A percentile compares a stretch with the other conserved stretches of the same genome.
phyloP scores from a whole-genome alignment of 768 basidiomycete genomes.

The Amyloporia xantha region DNA sequence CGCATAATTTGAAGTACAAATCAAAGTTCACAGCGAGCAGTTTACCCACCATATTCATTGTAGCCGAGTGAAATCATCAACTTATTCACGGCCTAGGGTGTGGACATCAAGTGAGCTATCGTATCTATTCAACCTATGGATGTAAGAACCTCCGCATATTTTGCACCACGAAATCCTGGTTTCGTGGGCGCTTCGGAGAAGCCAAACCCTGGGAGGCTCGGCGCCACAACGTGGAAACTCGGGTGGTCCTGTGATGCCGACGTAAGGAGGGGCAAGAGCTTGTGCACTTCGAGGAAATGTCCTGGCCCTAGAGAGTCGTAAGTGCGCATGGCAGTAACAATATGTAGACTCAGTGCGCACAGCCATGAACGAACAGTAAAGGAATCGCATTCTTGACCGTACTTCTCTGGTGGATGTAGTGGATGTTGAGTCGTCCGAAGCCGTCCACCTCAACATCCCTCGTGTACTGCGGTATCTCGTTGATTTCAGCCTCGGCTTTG shows the following conservation, averaged over 20 bases:
- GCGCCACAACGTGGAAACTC: conserved; percentile 24
- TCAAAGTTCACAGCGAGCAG: background rate
- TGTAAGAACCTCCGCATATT: conserved; percentile 22
- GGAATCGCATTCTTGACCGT: conserved; percentile 21
- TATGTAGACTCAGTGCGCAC: conserved; percentile 7
- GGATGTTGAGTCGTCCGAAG: conserved; percentile 27
- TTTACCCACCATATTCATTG: conserved; percentile 15
- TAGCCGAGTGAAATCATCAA: conserved; percentile 26
- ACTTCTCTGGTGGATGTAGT: conserved; percentile 30
- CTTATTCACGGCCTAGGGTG: conserved; percentile 21
- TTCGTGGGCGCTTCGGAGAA: conserved; percentile 21
- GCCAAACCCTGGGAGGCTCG: conserved; percentile 23
- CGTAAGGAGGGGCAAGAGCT: conserved; percentile 22
- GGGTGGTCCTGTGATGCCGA: conserved; percentile 13
- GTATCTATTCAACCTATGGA: background rate
- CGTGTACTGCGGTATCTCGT: conserved; percentile 31
- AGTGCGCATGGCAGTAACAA: conserved; percentile 4
- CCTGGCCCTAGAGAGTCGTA: conserved; percentile 18
- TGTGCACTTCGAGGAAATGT: conserved; percentile 20
- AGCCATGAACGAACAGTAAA: conserved; percentile 27
- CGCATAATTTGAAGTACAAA: background rate
- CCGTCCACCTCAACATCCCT: conserved; percentile 27
- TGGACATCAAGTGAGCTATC: too few relatives aligned
- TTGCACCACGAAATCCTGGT: conserved; percentile 17
- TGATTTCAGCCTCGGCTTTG: conserved; percentile 24